Conservation (phyloP, 257 asterid genomes). For the Forsythia viridissima region DNA sequence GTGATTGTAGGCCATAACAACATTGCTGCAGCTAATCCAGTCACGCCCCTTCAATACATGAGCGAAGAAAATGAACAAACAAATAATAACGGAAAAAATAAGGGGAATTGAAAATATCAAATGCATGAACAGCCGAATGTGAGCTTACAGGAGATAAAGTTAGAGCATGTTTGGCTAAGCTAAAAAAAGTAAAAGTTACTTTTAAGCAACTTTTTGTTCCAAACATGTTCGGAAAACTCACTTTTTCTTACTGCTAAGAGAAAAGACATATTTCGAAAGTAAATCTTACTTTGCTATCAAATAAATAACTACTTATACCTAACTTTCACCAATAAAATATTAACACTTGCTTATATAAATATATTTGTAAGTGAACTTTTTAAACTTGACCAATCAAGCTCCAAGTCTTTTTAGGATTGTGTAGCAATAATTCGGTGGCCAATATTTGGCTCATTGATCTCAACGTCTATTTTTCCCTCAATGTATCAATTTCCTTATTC, state of each 20-base stretch:
- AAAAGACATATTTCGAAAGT: neutral
- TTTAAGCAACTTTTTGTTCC: neutral
- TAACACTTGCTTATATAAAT: no score
- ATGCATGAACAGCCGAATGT: neutral
- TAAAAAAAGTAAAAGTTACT: neutral
- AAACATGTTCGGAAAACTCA: neutral
- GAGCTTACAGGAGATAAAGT: neutral
- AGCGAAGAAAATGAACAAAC: neutral
- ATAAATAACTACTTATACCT: neutral
- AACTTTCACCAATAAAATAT: neutral
- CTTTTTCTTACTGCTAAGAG: neutral
- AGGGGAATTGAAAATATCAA: constrained; percentile 1
- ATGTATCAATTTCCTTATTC: no score
- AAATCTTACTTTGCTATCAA: neutral
- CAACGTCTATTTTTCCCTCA: neutral
- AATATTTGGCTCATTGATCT: neutral
- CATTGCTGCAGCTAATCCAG: constrained; percentile 73
- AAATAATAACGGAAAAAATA: neutral
- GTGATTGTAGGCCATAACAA: constrained; percentile 85
- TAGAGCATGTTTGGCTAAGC: neutral
- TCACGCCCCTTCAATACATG: constrained; percentile 45
- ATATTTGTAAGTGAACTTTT: no score
- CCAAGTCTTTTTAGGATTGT: neutral
- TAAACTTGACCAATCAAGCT: neutral
- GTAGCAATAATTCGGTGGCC: neutral